A percentile compares a stretch with the other conserved stretches of the same genome.
These are phyloP conservation scores for Chalciporus piperatus DNA, from an alignment of 768 basidiomycete species.

Conservation along the genomic window DNA sequence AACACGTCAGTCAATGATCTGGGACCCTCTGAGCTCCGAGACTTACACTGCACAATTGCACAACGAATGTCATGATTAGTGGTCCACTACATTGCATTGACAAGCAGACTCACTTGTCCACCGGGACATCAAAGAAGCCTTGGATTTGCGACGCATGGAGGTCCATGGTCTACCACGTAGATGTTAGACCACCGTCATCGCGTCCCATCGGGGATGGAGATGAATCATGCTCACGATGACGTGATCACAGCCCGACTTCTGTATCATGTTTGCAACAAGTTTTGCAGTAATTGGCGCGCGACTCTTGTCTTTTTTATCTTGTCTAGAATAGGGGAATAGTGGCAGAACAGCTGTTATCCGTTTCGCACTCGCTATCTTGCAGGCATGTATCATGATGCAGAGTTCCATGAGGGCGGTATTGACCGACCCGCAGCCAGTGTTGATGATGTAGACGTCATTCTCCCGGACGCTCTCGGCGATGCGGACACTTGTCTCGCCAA, in stretches of 20 bases:
- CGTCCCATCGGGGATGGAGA: background rate
- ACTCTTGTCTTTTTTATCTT: slow-evolving; percentile 99
- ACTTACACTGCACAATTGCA: slow-evolving; percentile 46
- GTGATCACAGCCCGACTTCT: slow-evolving; percentile 91
- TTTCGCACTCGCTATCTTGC: slow-evolving; percentile 98
- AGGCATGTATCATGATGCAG: slow-evolving; percentile 98
- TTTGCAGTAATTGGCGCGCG: slow-evolving; percentile 97
- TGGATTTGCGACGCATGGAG: slow-evolving; percentile 98
- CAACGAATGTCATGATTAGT: slow-evolving; percentile 14
- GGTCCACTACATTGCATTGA: background rate
- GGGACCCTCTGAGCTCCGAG: slow-evolving; percentile 1
- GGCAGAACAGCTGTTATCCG: slow-evolving; percentile 98
- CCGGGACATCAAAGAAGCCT: slow-evolving; percentile 99
- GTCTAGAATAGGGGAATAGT: slow-evolving; percentile 93
- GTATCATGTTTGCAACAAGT: slow-evolving; percentile 97
- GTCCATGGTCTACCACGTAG: slow-evolving; percentile 82
- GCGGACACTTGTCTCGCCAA: slow-evolving; percentile 89
- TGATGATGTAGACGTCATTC: slow-evolving; percentile 98
- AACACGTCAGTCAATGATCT: slow-evolving; percentile 21
- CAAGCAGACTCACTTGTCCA: slow-evolving; percentile 83
- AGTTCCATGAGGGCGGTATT: slow-evolving; percentile 97
- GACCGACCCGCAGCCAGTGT: slow-evolving; percentile 81
- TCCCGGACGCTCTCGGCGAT: slow-evolving; percentile 96
- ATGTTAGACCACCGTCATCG: slow-evolving; percentile 5
- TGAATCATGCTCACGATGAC: slow-evolving; percentile 70